Conservation (phyloP, 305 asterid genomes). For the Fraxinus greggii region DNA sequence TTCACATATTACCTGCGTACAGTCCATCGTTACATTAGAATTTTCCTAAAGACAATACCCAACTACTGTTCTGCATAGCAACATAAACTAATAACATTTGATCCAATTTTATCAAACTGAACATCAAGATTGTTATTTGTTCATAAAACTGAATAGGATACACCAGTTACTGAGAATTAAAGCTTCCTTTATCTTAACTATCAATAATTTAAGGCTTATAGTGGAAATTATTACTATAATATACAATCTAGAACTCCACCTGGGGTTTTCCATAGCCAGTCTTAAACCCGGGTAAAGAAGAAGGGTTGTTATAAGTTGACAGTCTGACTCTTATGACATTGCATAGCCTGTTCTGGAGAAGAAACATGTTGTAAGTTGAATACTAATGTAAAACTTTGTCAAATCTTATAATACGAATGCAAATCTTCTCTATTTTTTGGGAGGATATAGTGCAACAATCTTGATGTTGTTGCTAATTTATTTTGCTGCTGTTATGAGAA, state of each 20-base stretch:
- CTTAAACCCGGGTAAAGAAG: not conserved
- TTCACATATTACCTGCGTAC: not conserved
- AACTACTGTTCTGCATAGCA: not conserved
- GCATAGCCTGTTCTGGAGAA: not conserved
- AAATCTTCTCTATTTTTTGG: not conserved
- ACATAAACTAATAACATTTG: not conserved
- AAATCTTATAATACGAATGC: not conserved
- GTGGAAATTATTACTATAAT: not conserved
- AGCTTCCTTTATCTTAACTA: not conserved
- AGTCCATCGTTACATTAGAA: not conserved
- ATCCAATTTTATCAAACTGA: not conserved
- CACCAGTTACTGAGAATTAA: not conserved
- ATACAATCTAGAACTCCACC: not conserved
- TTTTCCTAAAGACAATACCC: not conserved
- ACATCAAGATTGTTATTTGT: not conserved
- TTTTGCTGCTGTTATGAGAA: not conserved
- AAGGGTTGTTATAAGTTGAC: not conserved
- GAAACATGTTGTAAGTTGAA: not conserved
- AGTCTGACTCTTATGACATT: not conserved
- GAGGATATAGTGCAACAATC: not conserved
- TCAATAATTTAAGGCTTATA: not conserved
- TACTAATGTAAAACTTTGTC: not conserved
- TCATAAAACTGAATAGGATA: not conserved
- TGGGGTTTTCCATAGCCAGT: not conserved
- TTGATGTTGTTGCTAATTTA: not conserved